Base-by-base conservation (phyloP, 2,329 filamentous ascomycete genomes). In the Aspergillus tamarii region DNA sequence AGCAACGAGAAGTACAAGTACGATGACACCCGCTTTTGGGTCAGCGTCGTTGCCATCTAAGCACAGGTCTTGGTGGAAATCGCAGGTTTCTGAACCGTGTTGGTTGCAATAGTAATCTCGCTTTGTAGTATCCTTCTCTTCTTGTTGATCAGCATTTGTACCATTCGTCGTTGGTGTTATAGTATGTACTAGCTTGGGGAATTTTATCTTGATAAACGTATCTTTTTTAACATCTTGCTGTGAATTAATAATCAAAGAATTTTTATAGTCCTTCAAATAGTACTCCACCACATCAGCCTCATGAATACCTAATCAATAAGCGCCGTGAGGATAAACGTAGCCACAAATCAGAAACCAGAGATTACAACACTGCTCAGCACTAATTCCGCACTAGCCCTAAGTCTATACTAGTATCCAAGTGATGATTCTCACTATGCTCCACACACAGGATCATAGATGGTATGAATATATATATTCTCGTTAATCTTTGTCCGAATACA, bases 1-100 rank as follows among this genome's bases (percentile, higher is more conserved):
- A 68, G 67, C 54, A 57, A 65, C 39, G 12, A 60, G 1, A 62
- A 57, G 48, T 72, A 73, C 45, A 62, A 64, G 56, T 65, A 52
- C 32, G 73, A 76, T 53, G 71, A 75, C 64, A 74, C 72, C 39
- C 68, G 73, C 21, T 75, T 74, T 60, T 75, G 69, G 70, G 72
- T 72, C 30, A 34, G 69, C 41, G 68, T 73, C n/a, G 28, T 11
- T 5, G 48, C 48, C 2, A 52, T 52, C 28, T 52, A 52, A 32
- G 28, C 28, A 10, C 0, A n/a, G 5, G 9, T 30, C 3, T 28
- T 30, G 2, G 8, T 3, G 39, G 16, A 4, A n/a, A 1, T 12
- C 19, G 3, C 9, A 19, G 1, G 10, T 3, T 34, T 52, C 9
- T 34, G 48, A 5, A 6, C 3, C 21, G 2, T 32, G 2, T 10